Evolutionary conservation across 1,284 basidiomycete species (phyloP).

Genomic region (Coniferiporia weirii): DNA sequence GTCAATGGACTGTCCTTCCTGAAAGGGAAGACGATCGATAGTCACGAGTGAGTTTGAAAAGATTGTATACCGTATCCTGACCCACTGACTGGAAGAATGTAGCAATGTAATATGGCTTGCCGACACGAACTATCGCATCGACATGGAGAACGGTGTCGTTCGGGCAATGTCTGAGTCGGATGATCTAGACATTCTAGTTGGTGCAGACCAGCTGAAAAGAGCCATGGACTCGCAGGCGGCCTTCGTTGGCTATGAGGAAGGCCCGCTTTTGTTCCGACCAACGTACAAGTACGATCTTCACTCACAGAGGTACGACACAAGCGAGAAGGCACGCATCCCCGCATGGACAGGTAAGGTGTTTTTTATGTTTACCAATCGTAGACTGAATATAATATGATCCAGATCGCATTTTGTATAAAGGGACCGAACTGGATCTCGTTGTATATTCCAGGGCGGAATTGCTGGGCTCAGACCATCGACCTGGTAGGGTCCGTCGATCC

Average conservation of each 20-base stretch:
- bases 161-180: constrained; percentile 57
- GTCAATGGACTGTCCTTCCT: constrained; percentile 78
- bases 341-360: constrained; percentile 82
- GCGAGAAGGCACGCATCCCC: constrained; percentile 94
- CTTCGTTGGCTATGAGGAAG: constrained; percentile 86
- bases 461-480: constrained; percentile 89
- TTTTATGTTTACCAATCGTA: not conserved
- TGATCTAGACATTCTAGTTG: constrained; percentile 70
- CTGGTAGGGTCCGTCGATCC: constrained; percentile 45
- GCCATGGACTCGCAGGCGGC: constrained; percentile 66
- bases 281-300: constrained; percentile 86
- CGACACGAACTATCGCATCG: constrained; percentile 94
- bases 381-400: not conserved
- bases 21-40: constrained; percentile 82
- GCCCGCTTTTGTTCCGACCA: constrained; percentile 81
- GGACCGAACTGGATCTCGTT: constrained; percentile 56
- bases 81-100: constrained; percentile 11
- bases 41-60: constrained; percentile 71
- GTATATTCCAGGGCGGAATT: constrained; percentile 77
- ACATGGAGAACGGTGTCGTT: constrained; percentile 79
- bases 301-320: constrained; percentile 87
- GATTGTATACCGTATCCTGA: constrained; percentile 1
- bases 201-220: constrained; percentile 75
- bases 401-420: constrained; percentile 92
- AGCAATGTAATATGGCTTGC: constrained; percentile 92